Evolutionary conservation across 2,329 filamentous ascomycete genomes (phyloP).

Genomic region (Pleurostoma richardsiae): DNA sequence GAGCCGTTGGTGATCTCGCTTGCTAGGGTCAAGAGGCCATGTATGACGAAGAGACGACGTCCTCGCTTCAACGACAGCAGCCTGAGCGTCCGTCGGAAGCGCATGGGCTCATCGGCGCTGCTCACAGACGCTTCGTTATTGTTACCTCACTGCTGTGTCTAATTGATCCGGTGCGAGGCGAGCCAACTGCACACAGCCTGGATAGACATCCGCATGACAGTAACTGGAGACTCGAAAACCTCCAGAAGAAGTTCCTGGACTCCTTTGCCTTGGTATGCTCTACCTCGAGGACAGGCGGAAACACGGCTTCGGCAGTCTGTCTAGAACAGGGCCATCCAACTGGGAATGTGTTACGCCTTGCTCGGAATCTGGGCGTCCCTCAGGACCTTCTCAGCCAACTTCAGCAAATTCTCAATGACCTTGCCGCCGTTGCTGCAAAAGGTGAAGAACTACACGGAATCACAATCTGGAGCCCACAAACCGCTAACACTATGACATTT

Average conservation of each 20-base stretch:
- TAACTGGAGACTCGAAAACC: conserved; percentile 6
- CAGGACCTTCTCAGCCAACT: conserved; percentile 9
- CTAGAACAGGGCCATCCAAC: conserved; percentile 15
- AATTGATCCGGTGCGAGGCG: conserved; percentile 20
- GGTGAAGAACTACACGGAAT: neutral
- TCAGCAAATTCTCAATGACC: conserved; percentile 8
- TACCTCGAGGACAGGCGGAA: conserved; percentile 11
- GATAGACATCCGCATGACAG: conserved; percentile 14
- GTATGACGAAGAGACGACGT: neutral
- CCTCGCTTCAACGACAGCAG: no score
- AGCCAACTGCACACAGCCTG: conserved; percentile 15
- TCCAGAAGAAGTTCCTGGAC: conserved; percentile 23
- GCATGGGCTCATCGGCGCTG: neutral
- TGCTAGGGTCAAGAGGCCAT: neutral
- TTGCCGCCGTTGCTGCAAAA: conserved; percentile 10
- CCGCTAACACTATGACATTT: neutral
- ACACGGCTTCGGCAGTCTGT: conserved; percentile 23
- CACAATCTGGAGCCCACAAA: neutral
- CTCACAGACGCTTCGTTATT: neutral
- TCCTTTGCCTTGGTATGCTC: conserved; percentile 25
- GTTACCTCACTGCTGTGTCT: conserved; percentile 10
- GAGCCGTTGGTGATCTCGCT: no score
- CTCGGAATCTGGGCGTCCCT: conserved; percentile 19
- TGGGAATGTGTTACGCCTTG: conserved; percentile 16
- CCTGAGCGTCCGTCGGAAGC: no score